Evolutionary conservation across 306 rosid genomes (phyloP).

Genomic region (Cyamopsis tetragonoloba): DNA sequence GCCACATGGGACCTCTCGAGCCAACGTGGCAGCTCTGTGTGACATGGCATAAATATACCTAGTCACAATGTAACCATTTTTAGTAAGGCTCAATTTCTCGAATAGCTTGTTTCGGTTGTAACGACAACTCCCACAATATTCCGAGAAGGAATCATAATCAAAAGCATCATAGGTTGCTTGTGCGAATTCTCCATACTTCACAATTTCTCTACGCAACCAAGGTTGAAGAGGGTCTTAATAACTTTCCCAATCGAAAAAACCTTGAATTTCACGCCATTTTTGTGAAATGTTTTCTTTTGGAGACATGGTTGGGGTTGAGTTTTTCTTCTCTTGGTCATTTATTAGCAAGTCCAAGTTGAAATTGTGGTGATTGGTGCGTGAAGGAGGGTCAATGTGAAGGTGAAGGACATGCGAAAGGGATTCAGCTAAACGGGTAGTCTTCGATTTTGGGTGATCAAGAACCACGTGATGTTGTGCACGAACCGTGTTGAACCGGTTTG

Average conservation of each 20-base stretch:
- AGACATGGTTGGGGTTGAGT: conserved; percentile 49
- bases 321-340: conserved; percentile 20
- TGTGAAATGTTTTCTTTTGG: conserved; percentile 50
- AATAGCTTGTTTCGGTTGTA: conserved; percentile 41
- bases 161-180: conserved; percentile 75
- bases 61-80: conserved; percentile 43
- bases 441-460: conserved; percentile 24
- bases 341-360: conserved; percentile 3
- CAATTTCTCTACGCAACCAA: conserved; percentile 53
- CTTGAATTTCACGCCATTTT: conserved; percentile 57
- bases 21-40: conserved; percentile 53
- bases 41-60: conserved; percentile 63
- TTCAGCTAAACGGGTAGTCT: conserved; percentile 35
- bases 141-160: conserved; percentile 55
- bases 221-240: conserved; percentile 57
- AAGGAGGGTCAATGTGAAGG: conserved; percentile 37
- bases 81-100: conserved; percentile 34
- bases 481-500: neutral
- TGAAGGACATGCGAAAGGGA: conserved; percentile 49
- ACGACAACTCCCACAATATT: conserved; percentile 60
- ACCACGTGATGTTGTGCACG: conserved; percentile 26
- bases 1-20: conserved; percentile 48
- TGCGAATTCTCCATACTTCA: conserved; percentile 71
- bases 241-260: conserved; percentile 39
- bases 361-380: neutral